Evolutionary conservation across 2,329 filamentous ascomycete genomes (phyloP), one percentile per base, ranked within the genome.

Genomic region (Plectosphaerella plurivora): DNA sequence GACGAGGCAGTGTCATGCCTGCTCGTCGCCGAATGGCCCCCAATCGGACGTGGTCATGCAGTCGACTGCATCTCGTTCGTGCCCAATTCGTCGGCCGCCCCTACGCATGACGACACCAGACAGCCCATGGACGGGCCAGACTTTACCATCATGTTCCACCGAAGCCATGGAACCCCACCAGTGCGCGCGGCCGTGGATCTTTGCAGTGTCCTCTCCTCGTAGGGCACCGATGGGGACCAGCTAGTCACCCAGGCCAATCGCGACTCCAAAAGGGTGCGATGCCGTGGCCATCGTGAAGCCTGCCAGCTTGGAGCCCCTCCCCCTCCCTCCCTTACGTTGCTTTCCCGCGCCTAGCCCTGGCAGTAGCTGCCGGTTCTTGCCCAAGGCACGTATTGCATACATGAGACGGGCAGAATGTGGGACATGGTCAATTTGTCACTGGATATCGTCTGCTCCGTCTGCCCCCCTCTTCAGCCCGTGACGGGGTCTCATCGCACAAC

Each of bases 401-500:
- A 46, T 46, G 25, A 28, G n/a, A 46, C 11, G 22, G 20, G 22
- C 20, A 46, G 20, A 42, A 22, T 45, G 41, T 20, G 36, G 36
- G 47, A 48, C 51, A 49, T 55, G 46, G 41, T 39, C 18, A 2
- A 14, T 22, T 25, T 11, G 49, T 55, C 53, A 49, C 37, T 33
- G 24, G 37, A 45, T 49, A 42, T 47, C 33, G n/a, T 22, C 3
- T 37, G 5, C 28, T 14, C 48, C 20, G 9, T 42, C 25, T 10
- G 25, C 47, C 36, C 10, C 22, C 18, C 25, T 36, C 25, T 36
- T 15, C 35, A 14, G 7, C 33, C 44, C 18, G 6, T 20, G 37
- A 16, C 16, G 16, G 15, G 24, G 8, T 25, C 44, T 58, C 54
- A 83, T 62, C 77, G 73, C 53, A 76, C 67, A 45, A 74, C 64